phyloP scores from a whole-genome alignment of 169 alveolate genomes.

The Eimeria maxima region DNA sequence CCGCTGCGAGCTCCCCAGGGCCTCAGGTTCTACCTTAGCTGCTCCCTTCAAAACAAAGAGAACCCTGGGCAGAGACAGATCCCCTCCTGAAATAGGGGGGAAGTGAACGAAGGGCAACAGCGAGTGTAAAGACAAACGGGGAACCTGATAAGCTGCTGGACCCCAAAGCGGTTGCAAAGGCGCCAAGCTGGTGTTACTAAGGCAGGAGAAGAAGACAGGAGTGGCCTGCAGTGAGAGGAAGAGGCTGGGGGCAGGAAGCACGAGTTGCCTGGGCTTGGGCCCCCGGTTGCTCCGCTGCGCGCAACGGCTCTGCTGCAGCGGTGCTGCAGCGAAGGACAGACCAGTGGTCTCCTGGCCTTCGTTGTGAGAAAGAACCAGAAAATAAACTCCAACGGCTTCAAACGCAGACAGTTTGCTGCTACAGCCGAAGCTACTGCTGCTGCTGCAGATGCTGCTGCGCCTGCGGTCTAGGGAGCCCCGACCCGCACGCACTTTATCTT shows the following conservation, averaged over 20 bases:
- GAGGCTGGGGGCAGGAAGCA: conserved; percentile 5
- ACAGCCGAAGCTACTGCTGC: conserved; percentile 35
- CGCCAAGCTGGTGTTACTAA: not conserved
- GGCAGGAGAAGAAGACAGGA: not conserved
- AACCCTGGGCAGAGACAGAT: not conserved
- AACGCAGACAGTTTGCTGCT: conserved; percentile 22
- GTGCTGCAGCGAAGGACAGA: conserved; percentile 38
- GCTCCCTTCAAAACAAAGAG: not conserved
- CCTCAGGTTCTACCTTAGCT: not conserved
- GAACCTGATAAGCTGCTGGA: not conserved
- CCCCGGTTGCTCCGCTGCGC: conserved; percentile 31
- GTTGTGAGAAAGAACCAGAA: not conserved
- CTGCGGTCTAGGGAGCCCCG: conserved; percentile 33
- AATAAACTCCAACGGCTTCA: conserved; percentile 18
- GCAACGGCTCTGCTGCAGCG: conserved; percentile 12
- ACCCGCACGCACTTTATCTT: conserved; percentile 33
- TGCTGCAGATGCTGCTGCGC: conserved; percentile 41
- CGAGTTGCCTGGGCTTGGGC: conserved; percentile 59
- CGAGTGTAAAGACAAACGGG: not conserved
- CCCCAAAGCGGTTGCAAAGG: conserved; percentile 24
- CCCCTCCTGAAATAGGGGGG: not conserved
- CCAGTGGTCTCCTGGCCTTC: conserved; percentile 38
- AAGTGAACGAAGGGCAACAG: not conserved
- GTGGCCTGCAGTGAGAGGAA: conserved; percentile 1
- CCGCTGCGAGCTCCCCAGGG: not conserved